Evolutionary conservation across 2,329 filamentous ascomycete species (phyloP), one percentile per base, ranked within the genome.

Genomic region (Sclerotinia trifoliorum): DNA sequence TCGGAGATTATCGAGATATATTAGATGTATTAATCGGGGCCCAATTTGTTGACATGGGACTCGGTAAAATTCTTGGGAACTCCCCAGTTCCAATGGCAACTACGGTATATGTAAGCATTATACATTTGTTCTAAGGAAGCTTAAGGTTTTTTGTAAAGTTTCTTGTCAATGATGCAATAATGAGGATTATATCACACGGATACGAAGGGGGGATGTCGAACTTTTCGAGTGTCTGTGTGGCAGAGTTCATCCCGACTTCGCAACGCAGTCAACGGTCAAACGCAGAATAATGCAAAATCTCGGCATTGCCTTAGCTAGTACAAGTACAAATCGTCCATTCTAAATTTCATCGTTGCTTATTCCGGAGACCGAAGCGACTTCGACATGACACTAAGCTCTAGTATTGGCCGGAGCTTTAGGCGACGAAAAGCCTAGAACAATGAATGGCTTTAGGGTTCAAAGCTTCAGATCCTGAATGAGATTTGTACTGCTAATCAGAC

Each of bases 1-100:
- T 60, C 39, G 56, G 56, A 60, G 39, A 60, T 60, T 60, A 46
- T 46, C 56, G 19, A 60, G n/a, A 35, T 35, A 10, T 35, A 35
- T 35, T 32, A 35, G 35, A 42, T 29, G 48, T 17, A 60, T 32
- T n/a, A 15, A 48, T 46, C 57, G 57, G 57, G 57, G 48, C 57
- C 42, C 57, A 46, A 48, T 60, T 60, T 3, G 7, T 15, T 2
- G 6, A 13, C 29, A 55, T 35, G 52, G 29, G 52, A 32, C 52
- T 55, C 42, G 24, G 57, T 21, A 5, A 21, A 15, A 46, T 29
- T 7, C 56, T 32, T 48, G 42, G 19, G n/a, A 11, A 11, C 56
- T 60, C 26, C 39, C n/a, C 19, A 42, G 19, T 19, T n/a, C 5
- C 6, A 60, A 29, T 32, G 39, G 39, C 17, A 35, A 6, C 19